Conservation (phyloP, 2,329 filamentous ascomycete species). For the Gnomoniopsis smithogilvyi region DNA sequence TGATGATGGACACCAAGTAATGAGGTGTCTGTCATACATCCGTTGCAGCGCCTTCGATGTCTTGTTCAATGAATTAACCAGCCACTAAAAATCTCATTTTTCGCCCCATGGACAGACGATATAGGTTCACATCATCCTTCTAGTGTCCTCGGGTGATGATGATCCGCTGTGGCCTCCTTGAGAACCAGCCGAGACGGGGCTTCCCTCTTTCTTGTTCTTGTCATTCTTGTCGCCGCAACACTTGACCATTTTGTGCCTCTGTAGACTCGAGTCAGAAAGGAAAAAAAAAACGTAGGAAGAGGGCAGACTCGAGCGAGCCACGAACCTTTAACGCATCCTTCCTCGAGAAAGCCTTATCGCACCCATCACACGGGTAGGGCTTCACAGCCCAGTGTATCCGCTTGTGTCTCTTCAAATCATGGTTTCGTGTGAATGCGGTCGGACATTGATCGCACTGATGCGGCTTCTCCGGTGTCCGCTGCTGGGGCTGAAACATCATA, state of each 20-base stretch:
- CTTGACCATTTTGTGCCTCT: conserved; percentile 64
- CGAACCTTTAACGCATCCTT: conserved; percentile 96
- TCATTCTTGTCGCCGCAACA: conserved; percentile 50
- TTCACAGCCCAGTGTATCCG: conserved; percentile 93
- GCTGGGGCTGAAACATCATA: conserved; percentile 42
- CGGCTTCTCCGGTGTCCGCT: conserved; percentile 68
- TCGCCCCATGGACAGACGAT: background rate
- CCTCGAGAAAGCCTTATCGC: conserved; percentile 94
- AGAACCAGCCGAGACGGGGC: conserved; percentile 11
- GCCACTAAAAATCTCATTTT: too few species aligned
- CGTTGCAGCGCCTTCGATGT: background rate
- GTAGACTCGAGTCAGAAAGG: conserved; percentile 22
- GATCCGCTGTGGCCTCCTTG: conserved; percentile 18
- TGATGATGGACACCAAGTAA: background rate
- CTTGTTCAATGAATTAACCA: background rate
- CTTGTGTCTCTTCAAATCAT: conserved; percentile 94
- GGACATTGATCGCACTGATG: conserved; percentile 93
- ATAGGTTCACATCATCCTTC: conserved; percentile 1
- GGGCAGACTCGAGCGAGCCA: conserved; percentile 19
- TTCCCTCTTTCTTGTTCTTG: conserved; percentile 18
- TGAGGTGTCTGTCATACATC: too few species aligned
- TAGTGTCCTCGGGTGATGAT: conserved; percentile 18
- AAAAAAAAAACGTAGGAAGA: too few species aligned
- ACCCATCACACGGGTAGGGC: conserved; percentile 86
- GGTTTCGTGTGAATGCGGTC: conserved; percentile 93